Base-by-base conservation (phyloP, 2,329 filamentous ascomycete species). In the Curvularia sp. region DNA sequence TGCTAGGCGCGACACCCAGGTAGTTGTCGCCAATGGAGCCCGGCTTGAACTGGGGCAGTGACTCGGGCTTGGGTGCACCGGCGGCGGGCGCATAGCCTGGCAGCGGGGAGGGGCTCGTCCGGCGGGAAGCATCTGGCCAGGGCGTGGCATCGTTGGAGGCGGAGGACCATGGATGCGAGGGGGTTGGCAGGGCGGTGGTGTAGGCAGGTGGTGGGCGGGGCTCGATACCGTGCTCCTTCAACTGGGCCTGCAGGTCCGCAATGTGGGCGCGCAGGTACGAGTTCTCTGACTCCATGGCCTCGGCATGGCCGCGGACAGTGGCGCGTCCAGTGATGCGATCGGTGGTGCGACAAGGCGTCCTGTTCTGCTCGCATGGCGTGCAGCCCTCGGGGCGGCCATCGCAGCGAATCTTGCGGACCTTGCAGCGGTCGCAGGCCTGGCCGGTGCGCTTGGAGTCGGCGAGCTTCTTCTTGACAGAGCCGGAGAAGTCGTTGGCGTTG, bases 341-440 rank as follows among this genome's bases (percentile, higher is more conserved):
- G 57, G 92, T 96, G 53, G 93, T 93, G 78, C 86, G 89, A 79
- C 92, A 96, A 71, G 91, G 86, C 68, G 90, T 86, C 63, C 87
- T 87, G 73, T 91, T 90, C 76, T 89, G 87, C 67, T 86, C 80
- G 80, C 92, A 96, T 69, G 91, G 89, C 61, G 90, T 91, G 79
- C 92, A 96, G 62, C 91, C 92, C 65, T 91, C 89, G 30, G 89
- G 87, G 39, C 90, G 82, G 53, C 88, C 89, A 80, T 96, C 92
- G 82, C 92, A 96, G 73, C 91, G 87, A 69, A 96, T 96, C 79
- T 96, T 96, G 67, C 92, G 87, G 57, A 92, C 83, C 84, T 94
- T 95, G 83, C 92, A 96, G 55, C 92, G 84, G 78, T 96, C 92
- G 82, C 92, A 96, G 30, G 92, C 92, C 79, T 96, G 92, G 9